phyloP scores from a whole-genome alignment of 2,329 filamentous ascomycete species.

The Fusarium papillatum region DNA sequence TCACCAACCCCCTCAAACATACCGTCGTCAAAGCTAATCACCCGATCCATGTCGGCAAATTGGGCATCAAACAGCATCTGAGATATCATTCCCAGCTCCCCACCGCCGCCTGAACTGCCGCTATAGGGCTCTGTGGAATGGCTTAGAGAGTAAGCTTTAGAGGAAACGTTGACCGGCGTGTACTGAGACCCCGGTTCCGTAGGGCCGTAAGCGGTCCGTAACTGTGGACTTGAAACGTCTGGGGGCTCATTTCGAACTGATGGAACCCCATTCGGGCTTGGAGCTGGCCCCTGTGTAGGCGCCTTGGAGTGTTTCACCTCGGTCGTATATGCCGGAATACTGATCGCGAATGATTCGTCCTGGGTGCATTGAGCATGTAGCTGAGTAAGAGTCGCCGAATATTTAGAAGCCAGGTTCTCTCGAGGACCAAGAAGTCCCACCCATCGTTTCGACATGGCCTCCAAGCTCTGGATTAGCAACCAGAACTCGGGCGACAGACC shows the following conservation, averaged over 20 bases:
- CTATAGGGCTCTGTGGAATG: not conserved
- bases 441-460: constrained; percentile 41
- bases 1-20: constrained; percentile 45
- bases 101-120: not conserved
- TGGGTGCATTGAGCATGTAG: constrained; percentile 11
- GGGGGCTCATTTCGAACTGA: not conserved
- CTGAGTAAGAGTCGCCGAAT: not conserved
- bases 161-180: not conserved
- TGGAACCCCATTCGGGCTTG: not conserved
- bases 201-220: not conserved
- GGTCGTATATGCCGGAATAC: constrained; percentile 25
- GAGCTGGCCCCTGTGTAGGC: not conserved
- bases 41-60: constrained; percentile 60
- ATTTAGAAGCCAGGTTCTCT: constrained; percentile 16
- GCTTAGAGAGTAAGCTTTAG: not conserved
- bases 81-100: constrained; percentile 18
- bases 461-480: constrained; percentile 36
- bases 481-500: constrained; percentile 40
- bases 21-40: constrained; percentile 61
- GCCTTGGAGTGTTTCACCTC: constrained; percentile 25
- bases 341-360: constrained; percentile 22
- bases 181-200: not conserved
- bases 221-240: not conserved
- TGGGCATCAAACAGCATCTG: constrained; percentile 73
- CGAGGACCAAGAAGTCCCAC: constrained; percentile 10